These are phyloP conservation scores for Zygnema cylindricum DNA, from an alignment of 139 green algal genomes.

Conservation along the genomic window DNA sequence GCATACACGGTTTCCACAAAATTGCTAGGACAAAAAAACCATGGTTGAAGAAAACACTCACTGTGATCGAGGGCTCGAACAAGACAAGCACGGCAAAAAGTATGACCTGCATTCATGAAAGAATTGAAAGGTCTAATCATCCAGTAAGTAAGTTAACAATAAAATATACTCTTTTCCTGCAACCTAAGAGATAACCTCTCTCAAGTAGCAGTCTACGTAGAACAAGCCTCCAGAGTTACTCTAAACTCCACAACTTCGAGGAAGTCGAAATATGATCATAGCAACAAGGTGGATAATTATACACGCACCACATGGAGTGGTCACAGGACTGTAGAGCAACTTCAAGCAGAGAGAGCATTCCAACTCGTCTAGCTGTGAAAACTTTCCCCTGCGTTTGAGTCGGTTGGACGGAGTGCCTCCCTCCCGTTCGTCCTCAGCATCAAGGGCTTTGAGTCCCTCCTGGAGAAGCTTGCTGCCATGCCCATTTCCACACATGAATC, in stretches of 20 bases:
- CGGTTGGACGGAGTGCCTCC: not conserved
- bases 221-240: no score
- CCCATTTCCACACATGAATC: not conserved
- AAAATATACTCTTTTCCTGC: no score
- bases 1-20: no score
- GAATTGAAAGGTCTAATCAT: not conserved
- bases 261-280: not conserved
- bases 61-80: constrained; percentile 77
- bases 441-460: not conserved
- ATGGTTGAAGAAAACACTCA: no score
- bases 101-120: constrained; percentile 31
- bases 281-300: not conserved
- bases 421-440: not conserved
- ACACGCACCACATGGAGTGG: constrained; percentile 81
- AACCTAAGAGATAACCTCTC: no score
- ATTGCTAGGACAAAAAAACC: no score
- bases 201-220: no score
- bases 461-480: constrained; percentile 9
- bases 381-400: not conserved
- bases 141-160: not conserved
- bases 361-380: constrained; percentile 72
- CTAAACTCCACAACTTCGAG: not conserved
- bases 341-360: constrained; percentile 89
- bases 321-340: constrained; percentile 88
- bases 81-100: constrained; percentile 72